phyloP scores from a whole-genome alignment of 768 basidiomycete species.

The Tricholoma sp. region DNA sequence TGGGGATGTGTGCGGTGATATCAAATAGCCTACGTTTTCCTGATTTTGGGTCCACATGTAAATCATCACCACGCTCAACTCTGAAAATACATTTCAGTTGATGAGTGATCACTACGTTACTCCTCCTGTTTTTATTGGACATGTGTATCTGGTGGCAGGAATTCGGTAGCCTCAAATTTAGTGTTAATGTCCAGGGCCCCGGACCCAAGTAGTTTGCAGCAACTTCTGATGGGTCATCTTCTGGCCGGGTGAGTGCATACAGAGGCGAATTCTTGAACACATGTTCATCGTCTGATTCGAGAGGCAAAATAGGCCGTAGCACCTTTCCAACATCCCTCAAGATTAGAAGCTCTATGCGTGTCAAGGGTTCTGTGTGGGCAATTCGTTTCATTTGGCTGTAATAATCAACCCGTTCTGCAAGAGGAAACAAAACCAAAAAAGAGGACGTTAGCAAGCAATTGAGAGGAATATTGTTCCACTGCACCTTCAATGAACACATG shows the following conservation, averaged over 20 bases:
- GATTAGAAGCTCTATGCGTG: slow-evolving; percentile 55
- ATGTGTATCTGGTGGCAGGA: slow-evolving; percentile 61
- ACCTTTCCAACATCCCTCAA: slow-evolving; percentile 53
- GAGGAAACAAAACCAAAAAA: background rate
- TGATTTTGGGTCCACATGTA: slow-evolving; percentile 51
- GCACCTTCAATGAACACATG: slow-evolving; percentile 76
- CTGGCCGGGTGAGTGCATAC: slow-evolving; percentile 39
- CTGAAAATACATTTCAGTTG: slow-evolving; percentile 76
- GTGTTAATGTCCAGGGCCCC: slow-evolving; percentile 85
- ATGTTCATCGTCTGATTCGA: slow-evolving; percentile 62
- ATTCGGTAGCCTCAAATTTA: slow-evolving; percentile 61
- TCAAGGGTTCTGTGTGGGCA: slow-evolving; percentile 63
- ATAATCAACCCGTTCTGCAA: slow-evolving; percentile 75
- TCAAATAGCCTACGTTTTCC: slow-evolving; percentile 82
- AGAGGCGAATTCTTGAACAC: slow-evolving; percentile 67
- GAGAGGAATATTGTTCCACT: slow-evolving; percentile 15
- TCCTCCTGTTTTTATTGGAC: slow-evolving; percentile 73
- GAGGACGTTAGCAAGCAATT: background rate
- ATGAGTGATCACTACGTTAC: slow-evolving; percentile 74
- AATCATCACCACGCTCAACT: slow-evolving; percentile 77
- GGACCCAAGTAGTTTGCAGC: slow-evolving; percentile 63
- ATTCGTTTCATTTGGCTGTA: slow-evolving; percentile 62
- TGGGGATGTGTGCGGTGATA: slow-evolving; percentile 79
- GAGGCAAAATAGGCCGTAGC: slow-evolving; percentile 67
- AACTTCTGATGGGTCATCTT: slow-evolving; percentile 49